Evolutionary conservation across 805 yeast species (phyloP).

Genomic region (Priceomyces fermenticarens): DNA sequence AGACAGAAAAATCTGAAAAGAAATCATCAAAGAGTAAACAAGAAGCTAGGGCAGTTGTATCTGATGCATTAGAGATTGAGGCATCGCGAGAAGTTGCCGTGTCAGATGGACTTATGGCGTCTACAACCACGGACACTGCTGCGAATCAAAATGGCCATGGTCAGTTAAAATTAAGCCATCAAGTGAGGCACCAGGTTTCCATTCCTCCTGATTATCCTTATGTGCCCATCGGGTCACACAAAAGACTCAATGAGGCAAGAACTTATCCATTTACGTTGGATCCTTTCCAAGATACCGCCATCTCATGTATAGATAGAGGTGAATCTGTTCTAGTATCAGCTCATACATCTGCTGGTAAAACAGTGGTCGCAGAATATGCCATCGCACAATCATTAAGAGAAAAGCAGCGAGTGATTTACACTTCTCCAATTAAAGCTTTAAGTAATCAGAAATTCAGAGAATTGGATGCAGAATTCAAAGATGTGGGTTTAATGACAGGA

Average conservation of each 20-base stretch:
- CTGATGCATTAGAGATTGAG: slow-evolving; percentile 84
- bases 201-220: slow-evolving; percentile 90
- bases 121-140: slow-evolving; percentile 28
- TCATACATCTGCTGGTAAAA: slow-evolving; percentile 96
- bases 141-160: slow-evolving; percentile 21
- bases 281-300: slow-evolving; percentile 96
- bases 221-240: slow-evolving; percentile 84
- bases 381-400: slow-evolving; percentile 91
- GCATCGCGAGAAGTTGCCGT: slow-evolving; percentile 87
- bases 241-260: slow-evolving; percentile 74
- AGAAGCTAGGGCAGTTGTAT: slow-evolving; percentile 67
- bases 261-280: slow-evolving; percentile 90
- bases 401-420: slow-evolving; percentile 90
- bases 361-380: slow-evolving; percentile 96
- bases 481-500: slow-evolving; percentile 98
- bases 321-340: slow-evolving; percentile 97
- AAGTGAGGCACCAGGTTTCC: slow-evolving; percentile 97
- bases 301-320: slow-evolving; percentile 90
- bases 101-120: slow-evolving; percentile 56
- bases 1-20: slow-evolving; percentile 6
- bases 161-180: slow-evolving; percentile 75
- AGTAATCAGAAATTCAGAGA: slow-evolving; percentile 95
- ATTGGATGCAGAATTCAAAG: slow-evolving; percentile 87
- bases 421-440: slow-evolving; percentile 93
- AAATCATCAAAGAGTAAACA: slow-evolving; percentile 27